Conservation (phyloP, 768 basidiomycete species). For the Chalciporus piperatus region DNA sequence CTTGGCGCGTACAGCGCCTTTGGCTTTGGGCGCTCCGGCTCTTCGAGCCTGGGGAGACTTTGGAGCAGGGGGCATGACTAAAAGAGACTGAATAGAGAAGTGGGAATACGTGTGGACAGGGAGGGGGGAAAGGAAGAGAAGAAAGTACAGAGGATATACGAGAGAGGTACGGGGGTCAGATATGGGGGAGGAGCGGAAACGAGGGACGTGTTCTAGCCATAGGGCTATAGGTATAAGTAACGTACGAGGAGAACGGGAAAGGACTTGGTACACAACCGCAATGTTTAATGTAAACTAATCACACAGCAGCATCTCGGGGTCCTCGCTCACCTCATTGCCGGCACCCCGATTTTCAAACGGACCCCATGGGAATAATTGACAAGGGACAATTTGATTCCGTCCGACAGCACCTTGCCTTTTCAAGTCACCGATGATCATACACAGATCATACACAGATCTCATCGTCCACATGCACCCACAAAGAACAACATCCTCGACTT, state of each 20-base stretch:
- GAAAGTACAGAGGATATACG: constrained; percentile 3
- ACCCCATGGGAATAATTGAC: constrained; percentile 16
- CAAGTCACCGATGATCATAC: constrained; percentile 19
- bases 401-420: constrained; percentile 17
- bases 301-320: constrained; percentile 17
- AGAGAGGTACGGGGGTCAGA: constrained; percentile 2
- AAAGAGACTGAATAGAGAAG: constrained; percentile 30
- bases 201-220: constrained; percentile 22
- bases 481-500: not conserved
- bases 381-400: constrained; percentile 26
- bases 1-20: constrained; percentile 82
- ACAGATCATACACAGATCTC: constrained; percentile 13
- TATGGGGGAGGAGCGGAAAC: constrained; percentile 6
- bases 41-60: constrained; percentile 41
- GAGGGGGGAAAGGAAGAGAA: not conserved
- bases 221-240: constrained; percentile 32
- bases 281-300: constrained; percentile 5
- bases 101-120: not conserved
- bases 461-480: constrained; percentile 1
- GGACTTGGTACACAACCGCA: not conserved
- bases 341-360: constrained; percentile 19
- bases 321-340: constrained; percentile 8
- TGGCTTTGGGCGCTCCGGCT: constrained; percentile 63
- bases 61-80: constrained; percentile 37
- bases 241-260: constrained; percentile 20